These are phyloP conservation scores for Aspergillus sparsus DNA, from an alignment of 495 filamentous ascomycete species.

Conservation along the genomic window DNA sequence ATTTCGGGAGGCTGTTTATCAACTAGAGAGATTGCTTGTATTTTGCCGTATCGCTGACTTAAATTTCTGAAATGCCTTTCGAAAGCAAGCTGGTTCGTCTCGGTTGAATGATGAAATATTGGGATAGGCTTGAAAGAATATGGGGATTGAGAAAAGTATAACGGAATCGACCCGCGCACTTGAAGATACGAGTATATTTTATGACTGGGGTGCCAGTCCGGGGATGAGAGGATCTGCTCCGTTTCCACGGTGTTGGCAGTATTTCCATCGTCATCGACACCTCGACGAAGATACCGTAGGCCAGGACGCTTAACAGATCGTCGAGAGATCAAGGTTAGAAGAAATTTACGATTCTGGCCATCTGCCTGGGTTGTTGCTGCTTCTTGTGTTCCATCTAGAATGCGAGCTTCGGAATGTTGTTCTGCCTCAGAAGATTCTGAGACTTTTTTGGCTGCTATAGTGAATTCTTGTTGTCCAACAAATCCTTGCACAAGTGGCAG, in stretches of 20 bases:
- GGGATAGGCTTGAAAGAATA: slow-evolving; percentile 91
- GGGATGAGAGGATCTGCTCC: slow-evolving; percentile 80
- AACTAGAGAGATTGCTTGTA: slow-evolving; percentile 81
- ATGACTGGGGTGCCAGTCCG: slow-evolving; percentile 58
- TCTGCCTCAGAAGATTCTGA: slow-evolving; percentile 17
- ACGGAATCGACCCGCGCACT: slow-evolving; percentile 80
- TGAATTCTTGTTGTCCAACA: slow-evolving; percentile 83
- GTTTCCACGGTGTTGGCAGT: slow-evolving; percentile 92
- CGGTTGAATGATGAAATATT: slow-evolving; percentile 71
- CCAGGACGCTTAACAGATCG: slow-evolving; percentile 82
- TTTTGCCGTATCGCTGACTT: slow-evolving; percentile 63
- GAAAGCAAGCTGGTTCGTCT: slow-evolving; percentile 76
- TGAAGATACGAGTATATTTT: slow-evolving; percentile 83
- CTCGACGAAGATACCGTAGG: slow-evolving; percentile 86
- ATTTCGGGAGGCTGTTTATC: slow-evolving; percentile 82
- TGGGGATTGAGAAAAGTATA: slow-evolving; percentile 91
- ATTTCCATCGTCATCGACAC: slow-evolving; percentile 83
- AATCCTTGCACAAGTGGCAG: slow-evolving; percentile 93
- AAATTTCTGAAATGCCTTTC: slow-evolving; percentile 73
- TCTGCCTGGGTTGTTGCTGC: slow-evolving; percentile 27
- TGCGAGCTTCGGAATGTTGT: slow-evolving; percentile 31
- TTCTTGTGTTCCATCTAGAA: slow-evolving; percentile 38
- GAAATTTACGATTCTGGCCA: slow-evolving; percentile 49
- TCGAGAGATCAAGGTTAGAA: slow-evolving; percentile 85
- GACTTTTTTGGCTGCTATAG: slow-evolving; percentile 49